Evolutionary conservation across 2,329 filamentous ascomycete genomes (phyloP), one percentile per base, ranked within the genome.

Genomic region (Arthrobotrys musiformis): DNA sequence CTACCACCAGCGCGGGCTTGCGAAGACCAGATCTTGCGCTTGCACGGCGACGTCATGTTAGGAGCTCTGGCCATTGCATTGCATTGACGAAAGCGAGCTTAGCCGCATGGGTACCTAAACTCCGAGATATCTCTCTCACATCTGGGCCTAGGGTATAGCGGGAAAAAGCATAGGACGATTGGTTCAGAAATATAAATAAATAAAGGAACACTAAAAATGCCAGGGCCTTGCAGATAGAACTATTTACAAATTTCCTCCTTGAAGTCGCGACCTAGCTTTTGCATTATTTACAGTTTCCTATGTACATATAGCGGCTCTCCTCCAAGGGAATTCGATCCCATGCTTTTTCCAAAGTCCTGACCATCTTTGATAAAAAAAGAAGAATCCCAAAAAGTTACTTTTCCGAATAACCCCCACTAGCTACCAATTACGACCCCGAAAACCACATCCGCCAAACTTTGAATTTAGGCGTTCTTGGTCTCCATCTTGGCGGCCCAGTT

Each of bases 401-500:
- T 48, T 48, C 26, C 33, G 46, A 50, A n/a, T 1, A 9, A 17
- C 2, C 13, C 6, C 26, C 35, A 44, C 26, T 48, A 48, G 30
- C 30, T 9, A 50, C 8, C 8, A n/a, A 50, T 7, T 3, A 11
- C 6, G 15, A 35, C 5, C 30, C 11, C 11, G 8, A 40, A 15
- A 48, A 24, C 13, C 5, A 26, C 15, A 48, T 48, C 8, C 11
- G 11, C 30, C 30, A 35, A 11, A 35, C 5, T 11, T 48, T 24
- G 2, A 48, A 48, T 26, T 30, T 52, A 69, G 7, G 35, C 11
- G 26, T 77, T 77, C 66, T 77, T 77, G 30, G 73, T 48, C 37
- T 48, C 73, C 73, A 77, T 77, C 66, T 77, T 70, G 33, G 54
- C 52, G 17, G 73, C 66, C 73, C 73, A 77, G 11, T 60, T 44